These are phyloP conservation scores for Apophysomyces elegans DNA, from an alignment of 371 early-diverging fungal genomes.

Conservation along the genomic window DNA sequence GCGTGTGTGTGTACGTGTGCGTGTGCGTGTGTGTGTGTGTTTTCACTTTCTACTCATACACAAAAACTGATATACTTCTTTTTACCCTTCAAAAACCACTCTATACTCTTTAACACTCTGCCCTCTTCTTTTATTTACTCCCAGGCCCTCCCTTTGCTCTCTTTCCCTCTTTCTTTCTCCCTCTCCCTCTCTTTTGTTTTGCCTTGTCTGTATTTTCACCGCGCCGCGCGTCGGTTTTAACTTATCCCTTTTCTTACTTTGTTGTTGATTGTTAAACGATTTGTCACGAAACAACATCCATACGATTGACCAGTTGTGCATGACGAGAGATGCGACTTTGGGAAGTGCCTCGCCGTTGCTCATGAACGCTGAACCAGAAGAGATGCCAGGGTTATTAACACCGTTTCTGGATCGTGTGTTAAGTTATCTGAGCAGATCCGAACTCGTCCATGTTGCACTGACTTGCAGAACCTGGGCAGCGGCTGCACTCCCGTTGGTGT, in stretches of 20 bases:
- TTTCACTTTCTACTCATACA: too few relatives aligned
- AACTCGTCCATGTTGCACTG: constrained; percentile 27
- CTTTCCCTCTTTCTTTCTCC: neutral
- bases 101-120: neutral
- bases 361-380: constrained; percentile 9
- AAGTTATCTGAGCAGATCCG: constrained; percentile 29
- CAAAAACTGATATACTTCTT: constrained; percentile 2
- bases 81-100: neutral
- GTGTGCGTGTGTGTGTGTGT: too few relatives aligned
- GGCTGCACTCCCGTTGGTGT: constrained; percentile 27
- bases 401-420: constrained; percentile 37
- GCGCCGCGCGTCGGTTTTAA: constrained; percentile 12
- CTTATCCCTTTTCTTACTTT: neutral
- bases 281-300: constrained; percentile 26
- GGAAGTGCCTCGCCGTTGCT: constrained; percentile 21
- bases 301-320: constrained; percentile 35
- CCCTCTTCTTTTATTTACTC: neutral
- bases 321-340: constrained; percentile 50
- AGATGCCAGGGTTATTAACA: constrained; percentile 14
- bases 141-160: neutral
- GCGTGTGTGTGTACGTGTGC: too few relatives aligned
- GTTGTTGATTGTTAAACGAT: constrained; percentile 21
- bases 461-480: constrained; percentile 40
- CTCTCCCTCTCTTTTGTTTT: neutral
- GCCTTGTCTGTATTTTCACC: constrained; percentile 10